Conservation (phyloP, 1,284 basidiomycete genomes). For the Xanthoconium separans region DNA sequence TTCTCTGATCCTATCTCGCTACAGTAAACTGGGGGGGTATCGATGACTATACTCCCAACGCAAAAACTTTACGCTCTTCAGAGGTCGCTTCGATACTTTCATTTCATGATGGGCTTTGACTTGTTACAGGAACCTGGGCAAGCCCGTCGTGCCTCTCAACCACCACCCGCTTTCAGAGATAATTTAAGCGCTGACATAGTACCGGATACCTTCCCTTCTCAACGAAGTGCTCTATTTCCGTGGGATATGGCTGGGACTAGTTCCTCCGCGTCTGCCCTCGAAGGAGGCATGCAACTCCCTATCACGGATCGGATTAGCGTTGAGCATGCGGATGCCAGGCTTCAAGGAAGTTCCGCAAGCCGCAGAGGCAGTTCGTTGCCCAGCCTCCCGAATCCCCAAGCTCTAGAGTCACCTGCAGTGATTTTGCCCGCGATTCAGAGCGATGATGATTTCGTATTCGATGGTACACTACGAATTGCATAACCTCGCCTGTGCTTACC, state of each 20-base stretch:
- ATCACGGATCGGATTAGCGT: conserved; percentile 48
- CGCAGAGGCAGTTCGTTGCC: conserved; percentile 51
- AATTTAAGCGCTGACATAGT: conserved; percentile 46
- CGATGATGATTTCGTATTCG: conserved; percentile 64
- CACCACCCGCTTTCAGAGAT: conserved; percentile 46
- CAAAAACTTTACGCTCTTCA: conserved; percentile 53
- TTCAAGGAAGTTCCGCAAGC: conserved; percentile 55
- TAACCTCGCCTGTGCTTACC: conserved; percentile 1
- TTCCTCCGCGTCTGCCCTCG: conserved; percentile 48
- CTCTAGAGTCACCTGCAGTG: conserved; percentile 48
- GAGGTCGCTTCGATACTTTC: conserved; percentile 44
- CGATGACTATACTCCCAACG: conserved; percentile 15
- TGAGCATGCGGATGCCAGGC: conserved; percentile 49
- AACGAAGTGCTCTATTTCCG: conserved; percentile 70
- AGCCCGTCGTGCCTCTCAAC: conserved; percentile 60
- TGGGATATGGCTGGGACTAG: conserved; percentile 77
- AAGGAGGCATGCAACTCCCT: conserved; percentile 37
- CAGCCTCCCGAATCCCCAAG: conserved; percentile 42
- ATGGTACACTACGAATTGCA: conserved; percentile 40
- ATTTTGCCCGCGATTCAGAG: conserved; percentile 41
- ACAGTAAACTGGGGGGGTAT: conserved; percentile 23
- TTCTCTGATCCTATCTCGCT: conserved; percentile 2
- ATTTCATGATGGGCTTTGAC: conserved; percentile 7
- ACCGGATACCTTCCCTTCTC: conserved; percentile 48
- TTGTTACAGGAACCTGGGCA: conserved; percentile 68